Evolutionary conservation across 805 yeast genomes (phyloP), one percentile per base, ranked within the genome.

Genomic region (Kluyveromyces starmeri): DNA sequence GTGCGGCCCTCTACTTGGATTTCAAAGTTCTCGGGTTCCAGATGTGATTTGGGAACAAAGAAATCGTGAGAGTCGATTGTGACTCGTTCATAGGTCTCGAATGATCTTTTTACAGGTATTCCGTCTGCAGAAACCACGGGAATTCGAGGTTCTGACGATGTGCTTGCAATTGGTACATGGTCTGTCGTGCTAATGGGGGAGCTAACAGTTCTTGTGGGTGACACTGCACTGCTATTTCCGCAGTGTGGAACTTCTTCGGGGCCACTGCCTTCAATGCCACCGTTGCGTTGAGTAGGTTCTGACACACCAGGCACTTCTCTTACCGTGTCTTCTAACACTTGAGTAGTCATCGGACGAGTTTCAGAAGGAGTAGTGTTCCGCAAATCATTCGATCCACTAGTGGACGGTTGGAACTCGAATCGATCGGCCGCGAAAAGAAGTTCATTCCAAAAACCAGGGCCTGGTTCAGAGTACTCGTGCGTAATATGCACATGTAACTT

Each of bases 371-470:
- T n/a, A n/a, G n/a, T n/a, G n/a, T n/a, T n/a, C n/a, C n/a, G n/a
- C n/a, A n/a, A n/a, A n/a, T n/a, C n/a, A n/a, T n/a, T n/a, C 13
- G 26, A 26, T 5, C 2, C n/a, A 20, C 19, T 18, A 15, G 19
- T 20, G 3, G 20, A 15, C 11, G 33, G 34, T 46, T 43, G 38
- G 30, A 47, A 47, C 11, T 43, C 43, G 14, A 45, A 45, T 17
- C 48, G 22, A 14, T 43, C 49, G 1, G 43, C 38, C 23, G 36
- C 45, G 29, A 40, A 38, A 34, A 50, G 45, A 24, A 50, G 30
- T 30, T 50, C 49, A 27, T 38, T 47, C 58, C 58, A 55, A 40
- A 52, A 55, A 5, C 52, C 50, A 2, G 51, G 50, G 5, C 47
- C 48, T 3, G 44, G 36, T 22, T 48, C 55, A 4, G 38, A 28